These are phyloP conservation scores for Pouteria campechiana DNA, from an alignment of 179 eudicot genomes.

Conservation along the genomic window DNA sequence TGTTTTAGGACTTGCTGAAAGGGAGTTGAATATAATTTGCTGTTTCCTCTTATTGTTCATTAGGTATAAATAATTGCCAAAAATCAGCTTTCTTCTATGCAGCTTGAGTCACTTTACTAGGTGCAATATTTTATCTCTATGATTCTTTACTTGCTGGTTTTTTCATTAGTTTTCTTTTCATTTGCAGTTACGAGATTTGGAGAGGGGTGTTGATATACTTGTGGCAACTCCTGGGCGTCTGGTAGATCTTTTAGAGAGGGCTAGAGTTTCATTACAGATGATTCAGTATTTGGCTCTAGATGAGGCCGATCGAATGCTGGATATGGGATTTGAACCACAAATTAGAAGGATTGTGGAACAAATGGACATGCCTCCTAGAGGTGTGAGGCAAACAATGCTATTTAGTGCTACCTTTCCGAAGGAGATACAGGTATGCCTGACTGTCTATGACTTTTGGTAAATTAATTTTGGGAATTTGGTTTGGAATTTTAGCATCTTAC, in stretches of 20 bases:
- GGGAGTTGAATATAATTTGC: no score
- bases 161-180: no score
- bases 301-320: slow-evolving; percentile 91
- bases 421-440: slow-evolving; percentile 71
- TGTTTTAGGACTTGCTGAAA: no score
- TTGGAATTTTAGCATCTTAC: no score
- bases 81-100: no score
- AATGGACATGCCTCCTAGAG: slow-evolving; percentile 81
- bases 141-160: no score
- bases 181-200: slow-evolving; percentile 89
- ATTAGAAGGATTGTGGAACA: slow-evolving; percentile 88
- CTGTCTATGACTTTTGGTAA: neutral
- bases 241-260: slow-evolving; percentile 92
- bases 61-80: no score
- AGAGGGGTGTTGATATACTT: slow-evolving; percentile 94
- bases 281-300: slow-evolving; percentile 75
- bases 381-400: slow-evolving; percentile 78
- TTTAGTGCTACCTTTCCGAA: slow-evolving; percentile 96
- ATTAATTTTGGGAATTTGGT: no score
- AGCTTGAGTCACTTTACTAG: no score
- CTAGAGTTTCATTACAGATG: slow-evolving; percentile 69
- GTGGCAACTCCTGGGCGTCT: slow-evolving; percentile 96
- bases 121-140: no score
- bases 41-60: no score
- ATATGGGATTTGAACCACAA: slow-evolving; percentile 93